A percentile compares a stretch with the other conserved stretches of the same genome.
Evolutionary conservation across 768 basidiomycete species (phyloP).

Genomic region (Serendipita sp.): DNA sequence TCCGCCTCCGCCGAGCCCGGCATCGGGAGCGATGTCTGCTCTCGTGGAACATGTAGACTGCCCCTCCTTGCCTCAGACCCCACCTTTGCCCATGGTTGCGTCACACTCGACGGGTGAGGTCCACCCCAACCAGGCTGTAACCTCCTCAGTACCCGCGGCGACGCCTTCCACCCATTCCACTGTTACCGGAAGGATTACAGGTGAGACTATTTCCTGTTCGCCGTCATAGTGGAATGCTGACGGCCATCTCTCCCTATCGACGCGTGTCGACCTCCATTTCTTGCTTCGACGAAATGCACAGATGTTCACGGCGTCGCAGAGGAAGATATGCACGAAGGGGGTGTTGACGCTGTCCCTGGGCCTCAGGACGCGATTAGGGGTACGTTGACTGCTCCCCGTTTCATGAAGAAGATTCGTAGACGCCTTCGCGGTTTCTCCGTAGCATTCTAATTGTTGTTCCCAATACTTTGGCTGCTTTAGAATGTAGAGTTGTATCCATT

Average conservation of each 20-base stretch:
- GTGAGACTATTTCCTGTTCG: not conserved
- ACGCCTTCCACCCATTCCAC: not conserved
- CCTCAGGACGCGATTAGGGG: not conserved
- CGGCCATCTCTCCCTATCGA: not conserved
- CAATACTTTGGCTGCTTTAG: constrained; percentile 6
- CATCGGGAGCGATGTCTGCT: not conserved
- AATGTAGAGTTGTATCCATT: not conserved
- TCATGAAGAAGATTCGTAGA: not conserved
- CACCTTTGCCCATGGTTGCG: no score
- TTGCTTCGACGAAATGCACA: not conserved
- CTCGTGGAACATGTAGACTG: not conserved
- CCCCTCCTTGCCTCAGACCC: not conserved
- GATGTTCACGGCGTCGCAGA: not conserved
- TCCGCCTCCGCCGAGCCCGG: not conserved
- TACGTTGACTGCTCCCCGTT: not conserved
- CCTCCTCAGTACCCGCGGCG: not conserved
- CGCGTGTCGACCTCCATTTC: not conserved
- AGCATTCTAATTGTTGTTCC: not conserved
- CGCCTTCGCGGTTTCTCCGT: not conserved
- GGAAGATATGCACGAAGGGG: constrained; percentile 2
- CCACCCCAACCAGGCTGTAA: no score
- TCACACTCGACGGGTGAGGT: no score
- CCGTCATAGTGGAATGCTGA: not conserved
- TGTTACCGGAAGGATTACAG: not conserved
- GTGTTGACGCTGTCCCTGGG: not conserved